phyloP scores from a whole-genome alignment of 192 early-diverging fungal genomes.

The Geranomyces michiganensis region DNA sequence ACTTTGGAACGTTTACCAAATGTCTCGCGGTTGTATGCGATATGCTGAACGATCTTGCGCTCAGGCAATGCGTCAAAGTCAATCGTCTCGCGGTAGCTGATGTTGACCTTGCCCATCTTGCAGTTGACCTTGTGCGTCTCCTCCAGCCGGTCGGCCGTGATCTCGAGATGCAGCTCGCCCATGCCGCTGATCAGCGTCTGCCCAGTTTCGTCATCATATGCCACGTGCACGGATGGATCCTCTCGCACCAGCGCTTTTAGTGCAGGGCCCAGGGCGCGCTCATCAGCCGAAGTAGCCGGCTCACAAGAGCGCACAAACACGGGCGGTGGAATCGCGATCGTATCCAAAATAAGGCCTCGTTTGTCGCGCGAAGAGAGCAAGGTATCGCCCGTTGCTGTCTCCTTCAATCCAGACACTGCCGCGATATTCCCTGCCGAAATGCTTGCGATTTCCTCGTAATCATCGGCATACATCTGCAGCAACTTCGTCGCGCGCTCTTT shows the following conservation, averaged over 20 bases:
- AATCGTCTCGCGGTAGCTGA: constrained; percentile 83
- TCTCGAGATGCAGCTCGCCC: constrained; percentile 94
- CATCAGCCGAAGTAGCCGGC: constrained; percentile 67
- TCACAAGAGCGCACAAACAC: constrained; percentile 74
- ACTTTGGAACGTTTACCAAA: constrained; percentile 70
- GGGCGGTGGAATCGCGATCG: constrained; percentile 80
- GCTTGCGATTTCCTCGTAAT: constrained; percentile 76
- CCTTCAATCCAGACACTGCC: constrained; percentile 80
- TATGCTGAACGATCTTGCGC: constrained; percentile 27
- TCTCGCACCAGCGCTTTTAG: constrained; percentile 76
- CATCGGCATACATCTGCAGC: constrained; percentile 90
- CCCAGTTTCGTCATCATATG: constrained; percentile 79
- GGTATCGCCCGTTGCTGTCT: constrained; percentile 86
- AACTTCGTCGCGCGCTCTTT: constrained; percentile 84
- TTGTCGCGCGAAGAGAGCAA: constrained; percentile 53
- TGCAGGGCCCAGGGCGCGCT: constrained; percentile 71
- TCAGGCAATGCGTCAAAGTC: constrained; percentile 18
- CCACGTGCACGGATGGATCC: constrained; percentile 82
- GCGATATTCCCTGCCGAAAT: constrained; percentile 83
- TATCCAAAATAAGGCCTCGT: constrained; percentile 55
- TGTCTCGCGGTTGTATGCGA: constrained; percentile 70
- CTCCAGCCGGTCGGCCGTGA: constrained; percentile 82
- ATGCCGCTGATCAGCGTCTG: constrained; percentile 88
- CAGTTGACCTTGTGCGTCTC: constrained; percentile 77
- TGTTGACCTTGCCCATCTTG: constrained; percentile 81